Percentiles rank a stretch among this genome's conserved stretches.
Conservation (phyloP, 2,329 filamentous ascomycete species). For the Rhexocercosporidium sp. region DNA sequence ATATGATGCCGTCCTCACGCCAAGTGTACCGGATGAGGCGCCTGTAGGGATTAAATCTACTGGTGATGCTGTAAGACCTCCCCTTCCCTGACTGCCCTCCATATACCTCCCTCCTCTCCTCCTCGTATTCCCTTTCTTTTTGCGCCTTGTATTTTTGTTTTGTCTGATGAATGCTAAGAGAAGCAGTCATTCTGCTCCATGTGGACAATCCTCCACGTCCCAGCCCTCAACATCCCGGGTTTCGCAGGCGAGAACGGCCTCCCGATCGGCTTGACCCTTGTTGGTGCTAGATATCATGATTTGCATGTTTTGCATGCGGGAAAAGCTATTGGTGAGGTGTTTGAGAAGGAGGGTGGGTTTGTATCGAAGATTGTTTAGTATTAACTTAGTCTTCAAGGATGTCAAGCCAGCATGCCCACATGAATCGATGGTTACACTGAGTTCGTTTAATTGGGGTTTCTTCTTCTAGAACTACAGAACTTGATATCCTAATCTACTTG, state of each 20-base stretch:
- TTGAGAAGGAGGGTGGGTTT: constrained; percentile 47
- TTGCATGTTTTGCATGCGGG: constrained; percentile 48
- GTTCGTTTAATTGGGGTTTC: too few species aligned
- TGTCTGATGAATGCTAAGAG: background rate
- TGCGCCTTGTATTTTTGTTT: background rate
- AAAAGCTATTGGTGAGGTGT: constrained; percentile 48
- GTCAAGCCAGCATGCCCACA: background rate
- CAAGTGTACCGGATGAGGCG: constrained; percentile 64
- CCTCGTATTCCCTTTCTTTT: background rate
- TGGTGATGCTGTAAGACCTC: constrained; percentile 56
- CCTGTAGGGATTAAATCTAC: constrained; percentile 59
- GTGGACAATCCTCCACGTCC: constrained; percentile 57
- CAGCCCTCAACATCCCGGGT: constrained; percentile 68
- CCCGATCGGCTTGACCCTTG: constrained; percentile 63
- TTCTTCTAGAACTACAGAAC: too few species aligned
- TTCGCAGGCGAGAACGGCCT: constrained; percentile 61
- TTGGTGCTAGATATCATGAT: constrained; percentile 53
- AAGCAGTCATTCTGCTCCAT: constrained; percentile 38
- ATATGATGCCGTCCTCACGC: constrained; percentile 62
- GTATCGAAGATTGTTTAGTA: constrained; percentile 33
- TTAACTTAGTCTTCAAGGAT: too few species aligned
- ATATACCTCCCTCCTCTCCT: constrained; percentile 6
- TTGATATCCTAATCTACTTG: too few species aligned
- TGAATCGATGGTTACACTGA: too few species aligned
- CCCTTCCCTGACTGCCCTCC: too few species aligned